phyloP scores from a whole-genome alignment of 2,329 filamentous ascomycete species.

The Fusarium newnesense region DNA sequence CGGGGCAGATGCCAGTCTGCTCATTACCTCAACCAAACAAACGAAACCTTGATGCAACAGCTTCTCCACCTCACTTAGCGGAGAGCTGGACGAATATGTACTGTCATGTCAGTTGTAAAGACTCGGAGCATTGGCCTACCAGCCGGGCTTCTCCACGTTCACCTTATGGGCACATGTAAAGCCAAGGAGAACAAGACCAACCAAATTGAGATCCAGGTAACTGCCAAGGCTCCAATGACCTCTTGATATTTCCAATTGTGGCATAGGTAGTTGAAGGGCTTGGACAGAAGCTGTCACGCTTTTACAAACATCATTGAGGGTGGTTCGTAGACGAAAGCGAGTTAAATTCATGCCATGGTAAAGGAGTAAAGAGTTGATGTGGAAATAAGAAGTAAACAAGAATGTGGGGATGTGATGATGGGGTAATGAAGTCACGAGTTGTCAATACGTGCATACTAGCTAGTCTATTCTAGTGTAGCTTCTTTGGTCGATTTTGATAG shows the following conservation, averaged over 20 bases:
- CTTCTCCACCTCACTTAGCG: slow-evolving; percentile 13
- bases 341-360: neutral
- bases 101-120: neutral
- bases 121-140: slow-evolving; percentile 23
- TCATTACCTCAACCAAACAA: neutral
- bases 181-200: neutral
- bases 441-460: slow-evolving; percentile 9
- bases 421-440: slow-evolving; percentile 31
- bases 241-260: neutral
- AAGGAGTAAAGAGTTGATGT: neutral
- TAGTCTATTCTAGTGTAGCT: neutral
- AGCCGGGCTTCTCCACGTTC: neutral
- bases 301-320: neutral
- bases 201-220: neutral
- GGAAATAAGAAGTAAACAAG: slow-evolving; percentile 18
- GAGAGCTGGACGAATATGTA: neutral
- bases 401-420: slow-evolving; percentile 21
- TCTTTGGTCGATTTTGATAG: neutral
- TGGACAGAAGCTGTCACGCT: neutral
- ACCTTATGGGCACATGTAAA: neutral
- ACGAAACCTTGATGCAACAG: neutral
- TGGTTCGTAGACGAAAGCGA: neutral
- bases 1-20: neutral
- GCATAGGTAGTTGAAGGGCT: neutral
- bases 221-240: neutral